Base-by-base conservation (phyloP, 768 basidiomycete species). In the Macrolepiota fuliginosa region DNA sequence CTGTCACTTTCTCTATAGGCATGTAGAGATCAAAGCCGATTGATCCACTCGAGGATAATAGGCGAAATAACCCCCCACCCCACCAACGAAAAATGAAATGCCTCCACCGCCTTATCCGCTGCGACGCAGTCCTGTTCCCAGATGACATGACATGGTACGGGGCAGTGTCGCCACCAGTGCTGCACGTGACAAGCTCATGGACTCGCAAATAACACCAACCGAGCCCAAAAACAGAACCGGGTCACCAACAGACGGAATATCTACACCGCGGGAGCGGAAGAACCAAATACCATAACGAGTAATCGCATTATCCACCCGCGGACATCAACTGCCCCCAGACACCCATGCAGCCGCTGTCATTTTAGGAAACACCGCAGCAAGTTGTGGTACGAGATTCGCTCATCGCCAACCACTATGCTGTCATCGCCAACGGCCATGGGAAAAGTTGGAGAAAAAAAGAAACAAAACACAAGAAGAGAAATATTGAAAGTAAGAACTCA, bases 401-500 rank as follows among this genome's bases (percentile, higher is more conserved):
- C 54, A 15, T 42, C 39, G 19, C 15, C 24, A 13, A 32, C 22
- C 53, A 25, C 22, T 4, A 53, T n/a, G 25, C 12, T 42, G 59
- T 58, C 45, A 36, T 42, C 32, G 11, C 9, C 13, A 53, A 53
- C 3, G 42, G 12, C 42, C 19, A 17, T 24, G 39, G 47, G 47
- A n/a, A 57, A 45, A 39, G 51, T 35, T 42, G 47, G 29, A 12
- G 3, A 42, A 54, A n/a, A 49, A 53, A 54, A 55, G 52, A 55
- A 17, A 50, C 24, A 24, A 59, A 61, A 42, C 24, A 37, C 6
- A 54, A 63, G 29, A 40, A 55, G 54, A 19, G 60, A 27, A 45
- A 56, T 19, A 0, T 9, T 29, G 37, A 51, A 63, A 47, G 58
- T 54, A 56, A 37, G 49, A 39, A 68, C 76, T 66, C 64, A 94